Base-by-base conservation (phyloP, 805 yeast species). In the Suhomyces tanzawaensis region DNA sequence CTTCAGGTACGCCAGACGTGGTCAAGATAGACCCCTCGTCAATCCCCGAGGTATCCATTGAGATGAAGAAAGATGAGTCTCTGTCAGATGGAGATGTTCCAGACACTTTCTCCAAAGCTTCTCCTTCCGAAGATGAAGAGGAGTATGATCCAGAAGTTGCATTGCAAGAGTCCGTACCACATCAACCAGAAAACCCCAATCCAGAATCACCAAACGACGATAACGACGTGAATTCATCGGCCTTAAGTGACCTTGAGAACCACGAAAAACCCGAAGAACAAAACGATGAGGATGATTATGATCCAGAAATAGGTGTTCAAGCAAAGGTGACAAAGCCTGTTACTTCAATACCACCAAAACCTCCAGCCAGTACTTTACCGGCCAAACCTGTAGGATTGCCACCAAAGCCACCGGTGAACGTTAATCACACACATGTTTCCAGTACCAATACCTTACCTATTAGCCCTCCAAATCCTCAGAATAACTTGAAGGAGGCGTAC, bases 401-500 rank as follows among this genome's bases (percentile, higher is more conserved):
- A 29, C 62, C 62, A 5, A 62, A 53, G 45, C 66, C 66, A 7
- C 54, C 53, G 9, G 53, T 52, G 38, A 42, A 26, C 31, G 52
- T 50, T 3, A 25, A 18, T 23, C 9, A 16, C 31, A 23, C 19
- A 4, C n/a, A n/a, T n/a, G 21, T 36, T 14, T 25, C 36, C 4
- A 13, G 32, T 14, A 19, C 38, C 28, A 13, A 4, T 15, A 16
- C 34, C 15, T n/a, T 7, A 7, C 31, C 40, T 13, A 22, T 32
- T 8, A 12, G 32, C 15, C 9, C 38, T 4, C 29, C 4, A 14
- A 41, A 46, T 23, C 42, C 55, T 17, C 53, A 42, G 27, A 37
- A 42, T 13, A 51, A 50, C 15, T 47, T 64, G 13, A 57, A 49
- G 30, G 60, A 56, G 35, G 70, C 69, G 2, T 64, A 60, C 44